These are phyloP conservation scores for Penicillium sp. DNA, from an alignment of 2,329 filamentous ascomycete genomes.

Conservation along the genomic window DNA sequence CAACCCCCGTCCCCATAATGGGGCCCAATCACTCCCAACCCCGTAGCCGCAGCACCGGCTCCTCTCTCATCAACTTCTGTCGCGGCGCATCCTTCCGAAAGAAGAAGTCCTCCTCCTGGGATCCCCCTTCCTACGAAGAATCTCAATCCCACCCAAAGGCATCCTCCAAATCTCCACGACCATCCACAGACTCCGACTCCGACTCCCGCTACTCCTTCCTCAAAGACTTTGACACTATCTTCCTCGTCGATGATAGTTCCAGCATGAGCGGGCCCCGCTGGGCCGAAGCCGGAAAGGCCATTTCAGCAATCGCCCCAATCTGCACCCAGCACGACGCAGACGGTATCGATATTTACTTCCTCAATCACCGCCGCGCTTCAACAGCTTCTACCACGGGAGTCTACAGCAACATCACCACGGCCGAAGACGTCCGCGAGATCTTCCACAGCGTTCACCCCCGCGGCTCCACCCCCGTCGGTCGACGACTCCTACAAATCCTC, in stretches of 20 bases:
- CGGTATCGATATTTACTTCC: slow-evolving; percentile 89
- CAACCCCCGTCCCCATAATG: slow-evolving; percentile 9
- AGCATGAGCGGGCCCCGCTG: slow-evolving; percentile 82
- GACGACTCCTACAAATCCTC: slow-evolving; percentile 73
- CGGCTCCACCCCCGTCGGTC: slow-evolving; percentile 76
- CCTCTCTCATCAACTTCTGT: slow-evolving; percentile 9
- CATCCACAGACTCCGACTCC: slow-evolving; percentile 22
- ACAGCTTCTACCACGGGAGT: slow-evolving; percentile 53
- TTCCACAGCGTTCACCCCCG: slow-evolving; percentile 71
- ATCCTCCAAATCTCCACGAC: not conserved
- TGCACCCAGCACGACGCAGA: slow-evolving; percentile 80
- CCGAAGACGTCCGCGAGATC: slow-evolving; percentile 66
- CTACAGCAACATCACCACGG: slow-evolving; percentile 69
- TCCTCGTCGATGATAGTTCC: slow-evolving; percentile 90
- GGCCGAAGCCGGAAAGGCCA: slow-evolving; percentile 73
- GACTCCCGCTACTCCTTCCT: slow-evolving; percentile 81
- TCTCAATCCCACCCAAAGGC: slow-evolving; percentile 5
- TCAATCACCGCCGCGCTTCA: slow-evolving; percentile 68
- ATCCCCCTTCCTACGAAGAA: slow-evolving; percentile 25
- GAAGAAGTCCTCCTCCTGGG: slow-evolving; percentile 18
- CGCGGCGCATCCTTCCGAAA: slow-evolving; percentile 3
- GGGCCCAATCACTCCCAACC: slow-evolving; percentile 10
- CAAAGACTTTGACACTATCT: slow-evolving; percentile 79
- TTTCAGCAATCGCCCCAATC: slow-evolving; percentile 78
- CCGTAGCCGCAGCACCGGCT: slow-evolving; percentile 4